These are phyloP conservation scores for Candida lessepsii DNA, from an alignment of 805 yeast species.

Conservation along the genomic window DNA sequence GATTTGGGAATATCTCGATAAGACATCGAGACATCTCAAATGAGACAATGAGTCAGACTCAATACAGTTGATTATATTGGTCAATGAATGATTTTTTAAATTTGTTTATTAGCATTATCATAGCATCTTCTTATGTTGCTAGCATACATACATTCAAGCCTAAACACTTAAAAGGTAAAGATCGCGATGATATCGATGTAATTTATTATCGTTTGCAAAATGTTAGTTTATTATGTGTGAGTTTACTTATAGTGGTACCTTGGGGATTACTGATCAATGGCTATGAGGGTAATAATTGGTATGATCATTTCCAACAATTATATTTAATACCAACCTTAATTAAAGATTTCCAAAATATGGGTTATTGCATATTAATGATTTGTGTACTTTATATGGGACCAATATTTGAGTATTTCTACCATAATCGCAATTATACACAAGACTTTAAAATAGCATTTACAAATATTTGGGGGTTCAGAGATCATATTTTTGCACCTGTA, in stretches of 20 bases:
- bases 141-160: conserved; percentile 37
- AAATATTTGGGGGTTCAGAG: conserved; percentile 48
- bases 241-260: conserved; percentile 32
- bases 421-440: conserved; percentile 14
- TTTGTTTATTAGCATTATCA: conserved; percentile 22
- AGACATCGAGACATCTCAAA: conserved; percentile 1
- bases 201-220: conserved; percentile 41
- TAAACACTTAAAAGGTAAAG: conserved; percentile 16
- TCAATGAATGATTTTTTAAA: conserved; percentile 4
- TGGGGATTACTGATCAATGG: background rate
- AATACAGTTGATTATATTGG: conserved; percentile 13
- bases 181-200: conserved; percentile 45
- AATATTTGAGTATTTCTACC: conserved; percentile 29
- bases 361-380: conserved; percentile 18
- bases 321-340: conserved; percentile 4
- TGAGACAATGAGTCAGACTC: conserved; percentile 17
- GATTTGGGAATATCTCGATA: conserved; percentile 1
- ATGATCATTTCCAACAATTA: background rate
- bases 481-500: conserved; percentile 67
- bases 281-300: background rate
- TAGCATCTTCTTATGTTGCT: conserved; percentile 48
- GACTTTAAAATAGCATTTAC: conserved; percentile 9
- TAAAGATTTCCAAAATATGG: conserved; percentile 17
- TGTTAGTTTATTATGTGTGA: conserved; percentile 30
- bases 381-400: conserved; percentile 50